Evolutionary conservation across 2,329 filamentous ascomycete genomes (phyloP).

Genomic region (Xylaria multiplex): DNA sequence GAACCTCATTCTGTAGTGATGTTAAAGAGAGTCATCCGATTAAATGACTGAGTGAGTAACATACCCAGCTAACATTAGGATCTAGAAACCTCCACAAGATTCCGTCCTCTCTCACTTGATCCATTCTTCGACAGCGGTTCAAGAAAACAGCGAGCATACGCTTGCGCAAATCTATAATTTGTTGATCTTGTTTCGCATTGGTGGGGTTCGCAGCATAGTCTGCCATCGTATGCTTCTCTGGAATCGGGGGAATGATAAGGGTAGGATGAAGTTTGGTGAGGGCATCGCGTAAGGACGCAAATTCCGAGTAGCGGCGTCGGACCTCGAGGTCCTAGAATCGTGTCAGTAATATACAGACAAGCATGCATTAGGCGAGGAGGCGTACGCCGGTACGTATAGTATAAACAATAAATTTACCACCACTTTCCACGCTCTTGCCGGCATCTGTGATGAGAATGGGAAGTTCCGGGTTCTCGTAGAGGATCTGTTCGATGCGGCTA

Average conservation of each 20-base stretch:
- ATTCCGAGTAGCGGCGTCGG: constrained; percentile 94
- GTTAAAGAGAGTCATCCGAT: constrained; percentile 43
- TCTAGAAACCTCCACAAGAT: constrained; percentile 99
- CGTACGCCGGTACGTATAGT: constrained; percentile 93
- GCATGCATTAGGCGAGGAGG: constrained; percentile 20
- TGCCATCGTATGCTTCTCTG: constrained; percentile 98
- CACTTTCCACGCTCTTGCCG: constrained; percentile 92
- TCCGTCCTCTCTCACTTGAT: constrained; percentile 88
- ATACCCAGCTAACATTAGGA: constrained; percentile 97
- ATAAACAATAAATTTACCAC: constrained; percentile 94
- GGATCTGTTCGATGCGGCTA: constrained; percentile 95
- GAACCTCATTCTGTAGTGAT: constrained; percentile 80
- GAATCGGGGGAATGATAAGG: constrained; percentile 93
- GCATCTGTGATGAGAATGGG: constrained; percentile 93
- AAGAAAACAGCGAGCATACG: constrained; percentile 96
- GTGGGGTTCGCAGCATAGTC: constrained; percentile 98
- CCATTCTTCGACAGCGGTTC: constrained; percentile 93
- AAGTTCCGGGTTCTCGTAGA: constrained; percentile 92
- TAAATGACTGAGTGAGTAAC: constrained; percentile 35
- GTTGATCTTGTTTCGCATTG: constrained; percentile 95
- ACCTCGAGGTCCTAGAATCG: constrained; percentile 85
- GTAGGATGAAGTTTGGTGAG: constrained; percentile 93
- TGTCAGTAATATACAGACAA: constrained; percentile 31
- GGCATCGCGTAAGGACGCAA: constrained; percentile 87
- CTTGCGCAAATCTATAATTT: constrained; percentile 96